A percentile compares a stretch with the other conserved stretches of the same genome.
These are phyloP conservation scores for Acanthamoeba polyphaga DNA, from an alignment of 208 protist species.

Conservation along the genomic window DNA sequence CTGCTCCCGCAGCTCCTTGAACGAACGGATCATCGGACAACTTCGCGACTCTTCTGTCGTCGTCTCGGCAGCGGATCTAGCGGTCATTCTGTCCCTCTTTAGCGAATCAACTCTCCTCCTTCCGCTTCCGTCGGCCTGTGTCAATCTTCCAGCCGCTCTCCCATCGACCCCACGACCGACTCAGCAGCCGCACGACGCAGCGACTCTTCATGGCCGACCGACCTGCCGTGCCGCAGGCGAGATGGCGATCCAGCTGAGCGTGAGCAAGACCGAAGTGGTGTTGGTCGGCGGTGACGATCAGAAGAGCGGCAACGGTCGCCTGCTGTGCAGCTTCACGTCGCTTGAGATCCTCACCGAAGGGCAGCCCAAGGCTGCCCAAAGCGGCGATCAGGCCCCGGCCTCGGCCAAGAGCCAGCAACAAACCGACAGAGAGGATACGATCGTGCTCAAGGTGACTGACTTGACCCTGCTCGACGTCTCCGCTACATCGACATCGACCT, in stretches of 20 bases:
- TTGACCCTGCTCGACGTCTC: neutral
- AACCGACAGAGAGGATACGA: neutral
- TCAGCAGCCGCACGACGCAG: neutral
- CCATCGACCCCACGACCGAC: neutral
- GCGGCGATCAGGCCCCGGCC: neutral
- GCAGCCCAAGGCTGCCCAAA: neutral
- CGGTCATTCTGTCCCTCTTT: neutral
- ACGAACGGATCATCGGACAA: neutral
- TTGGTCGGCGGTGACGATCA: neutral
- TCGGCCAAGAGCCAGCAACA: neutral
- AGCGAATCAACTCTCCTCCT: neutral
- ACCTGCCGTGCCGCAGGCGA: neutral
- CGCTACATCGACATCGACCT: neutral
- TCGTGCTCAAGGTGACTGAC: slow-evolving; percentile 9
- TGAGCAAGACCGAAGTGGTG: neutral
- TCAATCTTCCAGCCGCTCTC: neutral
- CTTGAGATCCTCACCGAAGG: neutral
- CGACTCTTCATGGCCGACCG: neutral
- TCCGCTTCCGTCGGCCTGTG: neutral
- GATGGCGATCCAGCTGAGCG: neutral
- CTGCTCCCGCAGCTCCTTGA: neutral
- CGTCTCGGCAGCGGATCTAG: neutral
- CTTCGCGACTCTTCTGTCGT: neutral
- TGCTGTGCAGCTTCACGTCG: neutral
- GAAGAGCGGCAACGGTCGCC: neutral